Evolutionary conservation across 2,329 filamentous ascomycete species (phyloP).

Genomic region (Xylariaceae sp.): DNA sequence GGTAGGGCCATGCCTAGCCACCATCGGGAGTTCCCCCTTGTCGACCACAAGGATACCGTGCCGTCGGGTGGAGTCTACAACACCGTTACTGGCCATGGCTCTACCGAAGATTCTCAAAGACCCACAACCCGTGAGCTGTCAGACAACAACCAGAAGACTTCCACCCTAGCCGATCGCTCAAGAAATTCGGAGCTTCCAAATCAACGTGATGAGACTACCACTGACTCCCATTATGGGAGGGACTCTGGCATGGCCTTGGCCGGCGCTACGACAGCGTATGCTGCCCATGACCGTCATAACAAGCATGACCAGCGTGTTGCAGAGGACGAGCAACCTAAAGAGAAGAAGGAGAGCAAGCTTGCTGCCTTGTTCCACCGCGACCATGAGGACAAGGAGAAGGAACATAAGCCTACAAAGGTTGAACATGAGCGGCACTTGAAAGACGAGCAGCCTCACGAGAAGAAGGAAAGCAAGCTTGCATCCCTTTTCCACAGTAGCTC

Average conservation of each 20-base stretch:
- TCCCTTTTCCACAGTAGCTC: no score
- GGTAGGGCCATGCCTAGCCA: not conserved
- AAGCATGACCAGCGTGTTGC: not conserved
- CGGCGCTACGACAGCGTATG: not conserved
- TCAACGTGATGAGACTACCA: not conserved
- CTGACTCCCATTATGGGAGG: slow-evolving; percentile 6
- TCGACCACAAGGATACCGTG: not conserved
- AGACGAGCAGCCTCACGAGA: no score
- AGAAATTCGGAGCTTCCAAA: not conserved
- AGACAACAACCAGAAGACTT: not conserved
- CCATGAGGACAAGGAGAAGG: not conserved
- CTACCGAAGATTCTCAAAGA: slow-evolving; percentile 6
- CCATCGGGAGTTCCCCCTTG: not conserved
- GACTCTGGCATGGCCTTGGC: not conserved
- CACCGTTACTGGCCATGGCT: slow-evolving; percentile 24
- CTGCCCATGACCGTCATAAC: slow-evolving; percentile 1
- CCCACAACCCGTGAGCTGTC: not conserved
- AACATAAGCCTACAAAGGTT: no score
- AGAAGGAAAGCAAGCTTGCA: no score
- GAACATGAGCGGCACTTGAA: no score
- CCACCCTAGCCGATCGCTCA: not conserved
- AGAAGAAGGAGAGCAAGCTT: slow-evolving; percentile 3
- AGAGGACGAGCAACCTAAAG: not conserved
- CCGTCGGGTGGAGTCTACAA: slow-evolving; percentile 13
- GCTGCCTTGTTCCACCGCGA: not conserved